Conservation (phyloP, 257 asterid species). For the Solanum rostratum region DNA sequence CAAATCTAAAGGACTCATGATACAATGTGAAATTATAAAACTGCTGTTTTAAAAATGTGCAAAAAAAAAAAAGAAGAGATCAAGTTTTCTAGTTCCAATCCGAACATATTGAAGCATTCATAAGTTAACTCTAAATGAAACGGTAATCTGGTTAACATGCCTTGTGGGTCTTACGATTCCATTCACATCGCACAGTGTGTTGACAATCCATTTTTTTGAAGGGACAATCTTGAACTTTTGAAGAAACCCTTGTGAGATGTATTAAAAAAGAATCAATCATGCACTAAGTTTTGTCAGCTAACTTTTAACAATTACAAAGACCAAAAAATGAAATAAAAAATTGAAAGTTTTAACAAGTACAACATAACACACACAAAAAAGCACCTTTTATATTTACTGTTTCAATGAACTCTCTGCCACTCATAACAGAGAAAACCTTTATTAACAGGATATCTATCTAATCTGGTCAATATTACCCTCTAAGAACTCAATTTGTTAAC, state of each 20-base stretch:
- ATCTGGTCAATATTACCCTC: not conserved
- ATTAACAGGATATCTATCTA: not conserved
- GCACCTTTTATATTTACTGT: not conserved
- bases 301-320: not conserved
- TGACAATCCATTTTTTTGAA: slow-evolving; percentile 58
- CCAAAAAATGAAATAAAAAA: not conserved
- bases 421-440: not conserved
- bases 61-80: too few species aligned
- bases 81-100: too few species aligned
- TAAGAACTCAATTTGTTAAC: not conserved
- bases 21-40: too few species aligned
- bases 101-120: too few species aligned
- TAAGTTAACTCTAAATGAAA: not conserved
- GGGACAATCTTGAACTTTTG: slow-evolving; percentile 62
- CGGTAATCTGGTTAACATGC: slow-evolving; percentile 21
- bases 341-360: not conserved
- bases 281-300: not conserved
- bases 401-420: not conserved
- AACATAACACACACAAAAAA: not conserved
- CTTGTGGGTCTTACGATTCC: slow-evolving; percentile 83
- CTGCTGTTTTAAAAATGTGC: too few species aligned
- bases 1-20: too few species aligned
- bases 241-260: slow-evolving; percentile 39
- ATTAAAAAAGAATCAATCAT: not conserved
- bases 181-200: slow-evolving; percentile 59